Evolutionary conservation across 129 eudicot genomes (phyloP).

Genomic region (Flaveria robusta): DNA sequence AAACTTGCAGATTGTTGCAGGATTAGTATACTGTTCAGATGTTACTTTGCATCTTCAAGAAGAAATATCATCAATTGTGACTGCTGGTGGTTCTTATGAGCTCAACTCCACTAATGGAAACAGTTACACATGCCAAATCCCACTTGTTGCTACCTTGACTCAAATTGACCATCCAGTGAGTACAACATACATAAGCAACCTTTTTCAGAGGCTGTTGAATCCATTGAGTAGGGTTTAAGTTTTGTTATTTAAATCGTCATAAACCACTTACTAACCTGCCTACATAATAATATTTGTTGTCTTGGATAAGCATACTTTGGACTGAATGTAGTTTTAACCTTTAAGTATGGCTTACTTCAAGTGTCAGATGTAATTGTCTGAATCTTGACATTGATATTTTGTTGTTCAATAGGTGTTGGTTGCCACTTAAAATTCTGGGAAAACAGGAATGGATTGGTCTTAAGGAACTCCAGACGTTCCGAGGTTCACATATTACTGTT

Average conservation of each 20-base stretch:
- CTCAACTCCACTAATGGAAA: slow-evolving; percentile 69
- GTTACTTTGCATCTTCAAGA: slow-evolving; percentile 75
- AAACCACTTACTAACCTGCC: neutral
- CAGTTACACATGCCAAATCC: slow-evolving; percentile 68
- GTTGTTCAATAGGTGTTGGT: neutral
- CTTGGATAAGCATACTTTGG: slow-evolving; percentile 77
- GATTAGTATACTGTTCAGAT: slow-evolving; percentile 70
- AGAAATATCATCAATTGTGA: slow-evolving; percentile 68
- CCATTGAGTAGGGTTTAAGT: slow-evolving; percentile 50
- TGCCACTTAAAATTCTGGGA: neutral
- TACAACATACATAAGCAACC: slow-evolving; percentile 90
- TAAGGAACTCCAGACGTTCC: neutral
- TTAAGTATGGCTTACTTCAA: no score
- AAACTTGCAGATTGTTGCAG: slow-evolving; percentile 94
- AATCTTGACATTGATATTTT: neutral
- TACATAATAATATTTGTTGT: slow-evolving; percentile 11
- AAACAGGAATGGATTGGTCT: neutral
- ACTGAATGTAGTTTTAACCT: slow-evolving; percentile 15
- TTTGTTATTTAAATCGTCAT: neutral
- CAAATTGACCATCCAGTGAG: slow-evolving; percentile 69
- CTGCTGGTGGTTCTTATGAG: slow-evolving; percentile 58
- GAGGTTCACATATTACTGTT: neutral
- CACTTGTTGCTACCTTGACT: slow-evolving; percentile 87
- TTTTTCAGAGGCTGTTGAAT: slow-evolving; percentile 80
- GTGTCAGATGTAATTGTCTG: no score